Base-by-base conservation (phyloP, 805 yeast species). In the Cyberlindnera japonica region DNA sequence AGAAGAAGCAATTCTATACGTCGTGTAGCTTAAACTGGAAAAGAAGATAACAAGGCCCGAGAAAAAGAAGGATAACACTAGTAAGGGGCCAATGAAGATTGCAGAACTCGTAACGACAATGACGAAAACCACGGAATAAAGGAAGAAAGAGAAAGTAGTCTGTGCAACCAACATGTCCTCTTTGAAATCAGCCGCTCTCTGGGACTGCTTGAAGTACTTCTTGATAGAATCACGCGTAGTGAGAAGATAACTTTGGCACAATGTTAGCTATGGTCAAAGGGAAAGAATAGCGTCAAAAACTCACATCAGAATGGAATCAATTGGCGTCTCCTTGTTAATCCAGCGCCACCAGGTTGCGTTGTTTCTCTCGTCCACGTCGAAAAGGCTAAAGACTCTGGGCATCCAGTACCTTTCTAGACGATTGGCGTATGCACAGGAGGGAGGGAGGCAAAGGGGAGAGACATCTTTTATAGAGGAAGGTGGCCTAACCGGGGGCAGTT, bases 11-110 rank as follows among this genome's bases (percentile, higher is more conserved):
- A 47, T 10, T 26, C 43, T 54, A 43, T 50, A 57, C 6, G 53
- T 38, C 9, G 49, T 21, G 26, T 55, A 54, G 33, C 60, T 57
- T 25, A 55, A 34, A 11, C 53, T 53, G 22, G 50, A 50, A 39
- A 57, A 54, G 15, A 57, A 7, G 9, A 57, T 37, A 7, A 57
- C 61, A 25, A 53, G 35, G 1, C 54, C 58, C n/a, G 58, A 50
- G 30, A 53, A 54, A 35, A 54, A 29, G 38, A 53, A 46, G 1
- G 61, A 57, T 1, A 53, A 13, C 4, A 40, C 9, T 30, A 57
- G 21, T 26, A 54, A 17, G 3, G 61, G 61, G 12, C 51, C 26
- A 28, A 57, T 53, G 39, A 53, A 28, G 9, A 52, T 36, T 2
- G 51, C 40, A 4, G 44, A 35, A n/a, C 41, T 23, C 8, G 51